Evolutionary conservation across 164 flowering plant genomes (phyloP).

Genomic region (Pachysandra terminalis): DNA sequence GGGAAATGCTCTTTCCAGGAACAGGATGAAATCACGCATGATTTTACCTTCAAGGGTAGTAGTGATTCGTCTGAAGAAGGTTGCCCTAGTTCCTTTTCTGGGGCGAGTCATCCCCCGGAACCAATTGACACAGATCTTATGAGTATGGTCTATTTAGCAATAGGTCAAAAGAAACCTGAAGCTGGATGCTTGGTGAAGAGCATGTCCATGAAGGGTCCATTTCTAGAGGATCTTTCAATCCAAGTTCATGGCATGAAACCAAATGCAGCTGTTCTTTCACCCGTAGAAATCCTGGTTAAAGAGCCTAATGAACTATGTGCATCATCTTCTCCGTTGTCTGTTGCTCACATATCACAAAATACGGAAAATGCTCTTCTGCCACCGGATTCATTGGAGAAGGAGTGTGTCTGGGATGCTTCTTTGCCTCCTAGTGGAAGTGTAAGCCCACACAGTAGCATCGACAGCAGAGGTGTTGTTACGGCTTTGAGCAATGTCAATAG

Average conservation of each 20-base stretch:
- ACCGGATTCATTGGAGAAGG: constrained; percentile 68
- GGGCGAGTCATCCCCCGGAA: constrained; percentile 86
- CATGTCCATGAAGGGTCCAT: constrained; percentile 68
- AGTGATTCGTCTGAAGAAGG: constrained; percentile 55
- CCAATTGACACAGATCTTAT: constrained; percentile 74
- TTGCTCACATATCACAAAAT: constrained; percentile 57
- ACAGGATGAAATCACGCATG: constrained; percentile 40
- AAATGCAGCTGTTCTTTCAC: constrained; percentile 34
- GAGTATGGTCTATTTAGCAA: constrained; percentile 62
- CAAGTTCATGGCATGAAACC: constrained; percentile 44
- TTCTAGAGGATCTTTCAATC: constrained; percentile 54
- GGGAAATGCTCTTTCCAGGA: constrained; percentile 48
- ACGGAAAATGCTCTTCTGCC: constrained; percentile 44
- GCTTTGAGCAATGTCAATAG: constrained; percentile 89
- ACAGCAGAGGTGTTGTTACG: constrained; percentile 64
- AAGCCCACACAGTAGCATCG: constrained; percentile 85
- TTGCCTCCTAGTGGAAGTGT: constrained; percentile 94
- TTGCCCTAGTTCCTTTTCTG: constrained; percentile 57
- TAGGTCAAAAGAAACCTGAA: constrained; percentile 53
- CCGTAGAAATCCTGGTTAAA: constrained; percentile 58
- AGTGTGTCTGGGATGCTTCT: constrained; percentile 93
- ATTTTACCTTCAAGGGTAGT: constrained; percentile 41
- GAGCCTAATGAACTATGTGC: constrained; percentile 50
- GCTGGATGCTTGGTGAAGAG: constrained; percentile 59
- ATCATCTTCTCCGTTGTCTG: constrained; percentile 47